These are phyloP conservation scores for Sporisorium reilianum DNA, from an alignment of 1,284 basidiomycete genomes.

Conservation along the genomic window DNA sequence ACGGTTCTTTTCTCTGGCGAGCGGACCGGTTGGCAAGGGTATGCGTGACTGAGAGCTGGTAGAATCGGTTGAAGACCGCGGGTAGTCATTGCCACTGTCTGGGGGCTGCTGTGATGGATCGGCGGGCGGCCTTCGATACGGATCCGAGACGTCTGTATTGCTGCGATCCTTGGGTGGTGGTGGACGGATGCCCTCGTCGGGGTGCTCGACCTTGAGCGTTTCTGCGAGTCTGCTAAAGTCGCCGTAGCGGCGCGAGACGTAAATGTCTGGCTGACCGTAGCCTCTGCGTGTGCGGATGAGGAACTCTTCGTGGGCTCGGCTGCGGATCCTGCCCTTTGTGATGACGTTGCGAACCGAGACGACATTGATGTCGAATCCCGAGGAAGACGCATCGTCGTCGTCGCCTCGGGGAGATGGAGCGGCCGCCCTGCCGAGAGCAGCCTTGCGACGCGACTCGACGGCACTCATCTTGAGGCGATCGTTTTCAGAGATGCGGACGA, in stretches of 20 bases:
- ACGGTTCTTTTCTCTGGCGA: slow-evolving; percentile 84
- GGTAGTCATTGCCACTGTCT: slow-evolving; percentile 19
- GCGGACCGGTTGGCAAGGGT: slow-evolving; percentile 61
- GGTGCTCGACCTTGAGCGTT: slow-evolving; percentile 58
- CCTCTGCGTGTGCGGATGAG: slow-evolving; percentile 84
- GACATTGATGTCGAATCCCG: slow-evolving; percentile 63
- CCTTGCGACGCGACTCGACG: slow-evolving; percentile 55
- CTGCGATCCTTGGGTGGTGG: slow-evolving; percentile 62
- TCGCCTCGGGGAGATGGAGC: slow-evolving; percentile 8
- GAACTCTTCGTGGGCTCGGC: slow-evolving; percentile 76
- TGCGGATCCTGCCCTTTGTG: slow-evolving; percentile 59
- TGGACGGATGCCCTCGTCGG: slow-evolving; percentile 55
- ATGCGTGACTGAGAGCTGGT: slow-evolving; percentile 25
- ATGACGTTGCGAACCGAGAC: slow-evolving; percentile 60
- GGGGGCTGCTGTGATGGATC: slow-evolving; percentile 4
- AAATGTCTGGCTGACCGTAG: slow-evolving; percentile 78
- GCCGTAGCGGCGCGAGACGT: slow-evolving; percentile 91
- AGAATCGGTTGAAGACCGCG: slow-evolving; percentile 27
- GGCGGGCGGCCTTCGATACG: slow-evolving; percentile 23
- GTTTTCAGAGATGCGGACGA: slow-evolving; percentile 60
- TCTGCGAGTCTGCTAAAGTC: slow-evolving; percentile 78
- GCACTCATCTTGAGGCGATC: slow-evolving; percentile 56
- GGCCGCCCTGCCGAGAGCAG: slow-evolving; percentile 42
- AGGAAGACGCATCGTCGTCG: slow-evolving; percentile 7
- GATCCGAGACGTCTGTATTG: slow-evolving; percentile 47